A percentile compares a stretch with the other conserved stretches of the same genome.
Evolutionary conservation across 225 moss, liverwort and hornwort genomes (phyloP).

Genomic region (Ulota crispa): DNA sequence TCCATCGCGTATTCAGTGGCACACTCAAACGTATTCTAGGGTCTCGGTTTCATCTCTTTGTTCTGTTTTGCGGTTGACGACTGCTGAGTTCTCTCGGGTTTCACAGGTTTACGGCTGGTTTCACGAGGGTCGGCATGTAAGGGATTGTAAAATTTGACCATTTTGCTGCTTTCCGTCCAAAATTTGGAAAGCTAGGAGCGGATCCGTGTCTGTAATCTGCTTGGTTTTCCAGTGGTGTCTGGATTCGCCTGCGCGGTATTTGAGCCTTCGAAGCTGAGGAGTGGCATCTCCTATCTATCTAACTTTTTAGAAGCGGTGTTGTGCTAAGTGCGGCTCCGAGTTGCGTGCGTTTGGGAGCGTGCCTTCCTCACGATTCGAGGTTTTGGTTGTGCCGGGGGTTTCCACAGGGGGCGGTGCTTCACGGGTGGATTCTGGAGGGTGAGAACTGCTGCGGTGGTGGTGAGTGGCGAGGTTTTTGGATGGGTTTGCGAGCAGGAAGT

Average conservation of each 20-base stretch:
- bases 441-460: slow-evolving; percentile 4
- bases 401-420: neutral
- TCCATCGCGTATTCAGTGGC: neutral
- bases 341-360: neutral
- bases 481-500: slow-evolving; percentile 46
- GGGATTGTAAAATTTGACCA: slow-evolving; percentile 15
- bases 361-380: slow-evolving; percentile 10
- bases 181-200: slow-evolving; percentile 12
- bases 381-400: slow-evolving; percentile 16
- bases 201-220: slow-evolving; percentile 5
- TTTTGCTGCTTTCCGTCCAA: neutral
- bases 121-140: neutral
- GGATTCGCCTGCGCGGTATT: neutral
- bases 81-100: neutral
- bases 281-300: neutral
- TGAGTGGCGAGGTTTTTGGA: slow-evolving; percentile 32
- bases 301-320: neutral
- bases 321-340: slow-evolving; percentile 6
- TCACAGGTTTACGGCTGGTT: neutral
- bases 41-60: neutral
- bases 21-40: neutral
- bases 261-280: neutral
- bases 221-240: neutral
- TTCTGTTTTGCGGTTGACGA: neutral
- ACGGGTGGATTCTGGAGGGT: neutral